Conservation (phyloP, 2,329 filamentous ascomycete genomes). For the Apiospora aurea region DNA sequence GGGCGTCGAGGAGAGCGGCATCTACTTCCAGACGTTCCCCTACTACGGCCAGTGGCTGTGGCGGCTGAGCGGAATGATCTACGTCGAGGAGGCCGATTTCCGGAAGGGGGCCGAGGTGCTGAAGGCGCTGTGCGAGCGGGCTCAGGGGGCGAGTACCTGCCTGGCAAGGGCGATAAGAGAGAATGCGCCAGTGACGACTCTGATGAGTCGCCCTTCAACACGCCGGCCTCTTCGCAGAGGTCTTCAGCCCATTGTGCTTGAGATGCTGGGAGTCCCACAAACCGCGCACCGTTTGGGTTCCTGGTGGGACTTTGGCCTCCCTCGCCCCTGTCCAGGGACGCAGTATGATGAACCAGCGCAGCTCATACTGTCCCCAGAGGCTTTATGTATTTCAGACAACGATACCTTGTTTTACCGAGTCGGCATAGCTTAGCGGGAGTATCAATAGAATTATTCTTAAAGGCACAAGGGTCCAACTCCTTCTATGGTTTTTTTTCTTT, state of each 20-base stretch:
- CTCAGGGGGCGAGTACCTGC: slow-evolving; percentile 47
- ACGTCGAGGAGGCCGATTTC: slow-evolving; percentile 69
- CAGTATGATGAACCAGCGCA: neutral
- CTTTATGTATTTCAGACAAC: neutral
- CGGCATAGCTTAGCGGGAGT: neutral
- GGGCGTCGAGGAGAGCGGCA: slow-evolving; percentile 53
- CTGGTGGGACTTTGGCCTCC: neutral
- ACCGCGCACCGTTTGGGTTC: neutral
- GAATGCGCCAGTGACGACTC: neutral
- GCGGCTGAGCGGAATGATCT: slow-evolving; percentile 70
- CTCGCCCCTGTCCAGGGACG: neutral
- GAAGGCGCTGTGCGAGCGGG: slow-evolving; percentile 44
- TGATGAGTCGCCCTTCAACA: neutral
- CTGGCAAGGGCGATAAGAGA: neutral
- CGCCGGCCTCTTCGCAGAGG: neutral
- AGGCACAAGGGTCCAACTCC: neutral
- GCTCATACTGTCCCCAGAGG: neutral
- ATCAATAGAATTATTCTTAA: neutral
- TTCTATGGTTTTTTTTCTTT: neutral
- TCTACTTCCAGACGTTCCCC: slow-evolving; percentile 63
- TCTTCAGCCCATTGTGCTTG: neutral
- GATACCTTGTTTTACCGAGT: neutral
- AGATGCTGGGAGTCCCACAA: neutral
- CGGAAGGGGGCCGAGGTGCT: slow-evolving; percentile 36
- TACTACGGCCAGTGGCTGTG: slow-evolving; percentile 65